Base-by-base conservation (phyloP, 306 rosid genomes). In the Potentilla sterilis region DNA sequence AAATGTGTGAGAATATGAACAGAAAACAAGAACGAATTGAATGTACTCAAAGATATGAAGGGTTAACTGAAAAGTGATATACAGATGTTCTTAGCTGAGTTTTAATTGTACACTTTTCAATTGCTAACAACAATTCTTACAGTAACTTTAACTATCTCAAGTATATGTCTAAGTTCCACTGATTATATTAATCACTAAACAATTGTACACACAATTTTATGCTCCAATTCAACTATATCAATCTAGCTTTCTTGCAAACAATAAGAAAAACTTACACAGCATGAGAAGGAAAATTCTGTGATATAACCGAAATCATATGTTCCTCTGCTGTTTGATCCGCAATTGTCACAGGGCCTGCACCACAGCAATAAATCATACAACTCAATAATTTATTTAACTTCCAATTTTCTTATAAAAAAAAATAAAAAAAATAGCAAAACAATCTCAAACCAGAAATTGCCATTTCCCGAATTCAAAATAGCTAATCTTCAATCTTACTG, bases 291-390 rank as follows among this genome's bases (percentile, higher is more conserved):
- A 92, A 86, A 80, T 68, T 88, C 38, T 92, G 80, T 7, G 59
- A 78, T 61, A 92, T 61, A 77, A 85, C 61, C 12, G 98, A 90
- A 70, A 84, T 87, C 97, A 92, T 95, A 48, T 95, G 83, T 75
- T 90, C 97, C 86, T 95, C 98, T 6, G 98, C 97, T 43, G 91
- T 81, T 84, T 79, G 87, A 83, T 95, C 98, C 3, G 98, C 98
- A 73, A 95, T 83, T 57, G 96, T 95, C 46, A 92, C 98, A 47
- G 97, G 98, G 82, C 98, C 98, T 94, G 81, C 74, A 72, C 51
- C 5, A 75, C 24, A 64, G 24, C 70, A 65, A 22, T 7, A 34
- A 51, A 65, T 21, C 38, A 1, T 28, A 34, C 5, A 9, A 21
- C 57, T 16, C 19, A 48, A 48, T 48, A 48, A 15, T 48, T 48